These are phyloP conservation scores for Pelagophyceae sp. DNA, from an alignment of 352 stramenopile species.

Conservation along the genomic window DNA sequence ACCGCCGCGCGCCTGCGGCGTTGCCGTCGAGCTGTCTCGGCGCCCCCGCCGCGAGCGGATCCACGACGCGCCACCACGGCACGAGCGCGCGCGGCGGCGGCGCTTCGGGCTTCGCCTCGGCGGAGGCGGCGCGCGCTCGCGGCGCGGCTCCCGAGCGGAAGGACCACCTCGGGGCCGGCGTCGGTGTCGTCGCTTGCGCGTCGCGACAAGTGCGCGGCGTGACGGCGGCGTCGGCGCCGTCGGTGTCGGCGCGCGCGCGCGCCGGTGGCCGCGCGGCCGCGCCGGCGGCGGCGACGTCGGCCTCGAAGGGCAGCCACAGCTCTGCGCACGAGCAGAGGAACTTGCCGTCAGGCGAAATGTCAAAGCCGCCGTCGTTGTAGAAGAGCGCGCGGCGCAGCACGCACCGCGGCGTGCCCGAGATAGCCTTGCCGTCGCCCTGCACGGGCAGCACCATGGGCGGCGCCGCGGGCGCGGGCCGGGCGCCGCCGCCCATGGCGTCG, in stretches of 20 bases:
- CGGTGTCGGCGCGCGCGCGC: neutral
- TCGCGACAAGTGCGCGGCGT: neutral
- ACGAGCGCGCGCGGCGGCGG: neutral
- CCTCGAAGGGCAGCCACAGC: constrained; percentile 75
- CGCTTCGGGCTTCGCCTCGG: neutral
- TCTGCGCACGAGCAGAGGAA: constrained; percentile 87
- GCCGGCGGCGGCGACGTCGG: constrained; percentile 86
- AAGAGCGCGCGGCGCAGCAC: constrained; percentile 81
- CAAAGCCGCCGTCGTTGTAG: constrained; percentile 95
- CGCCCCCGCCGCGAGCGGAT: neutral
- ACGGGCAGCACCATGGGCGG: constrained; percentile 23
- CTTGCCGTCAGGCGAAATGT: constrained; percentile 84
- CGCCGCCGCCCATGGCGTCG: neutral
- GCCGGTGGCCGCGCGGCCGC: constrained; percentile 42
- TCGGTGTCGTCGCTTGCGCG: neutral
- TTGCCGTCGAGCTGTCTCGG: neutral
- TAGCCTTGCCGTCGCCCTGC: neutral
- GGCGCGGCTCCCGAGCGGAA: neutral
- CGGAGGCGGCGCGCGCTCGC: neutral
- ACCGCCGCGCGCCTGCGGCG: neutral
- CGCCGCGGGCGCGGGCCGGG: neutral
- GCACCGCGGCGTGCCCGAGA: constrained; percentile 36
- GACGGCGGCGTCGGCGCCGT: neutral
- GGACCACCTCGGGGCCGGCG: neutral
- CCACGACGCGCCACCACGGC: neutral